phyloP scores from a whole-genome alignment of 164 flowering plant species.

The Santalum album region DNA sequence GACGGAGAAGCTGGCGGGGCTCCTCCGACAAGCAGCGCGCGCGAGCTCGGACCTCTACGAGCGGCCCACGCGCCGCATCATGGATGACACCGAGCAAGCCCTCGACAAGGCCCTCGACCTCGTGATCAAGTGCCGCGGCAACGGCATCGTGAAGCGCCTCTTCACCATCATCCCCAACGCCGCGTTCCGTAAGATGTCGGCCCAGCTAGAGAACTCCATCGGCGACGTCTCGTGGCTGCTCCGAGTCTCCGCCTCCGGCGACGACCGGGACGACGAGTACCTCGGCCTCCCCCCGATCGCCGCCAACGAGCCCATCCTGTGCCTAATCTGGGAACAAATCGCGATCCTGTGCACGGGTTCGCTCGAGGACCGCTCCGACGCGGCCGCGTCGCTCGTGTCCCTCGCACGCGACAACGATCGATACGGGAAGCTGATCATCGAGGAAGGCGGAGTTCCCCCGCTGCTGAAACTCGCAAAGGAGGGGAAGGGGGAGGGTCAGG shows the following conservation, averaged over 20 bases:
- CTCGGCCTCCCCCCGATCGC: conserved; percentile 89
- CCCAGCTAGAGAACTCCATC: conserved; percentile 72
- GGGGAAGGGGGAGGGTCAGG: conserved; percentile 67
- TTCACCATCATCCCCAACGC: conserved; percentile 79
- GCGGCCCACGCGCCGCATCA: conserved; percentile 78
- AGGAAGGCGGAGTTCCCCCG: conserved; percentile 73
- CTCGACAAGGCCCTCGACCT: conserved; percentile 65
- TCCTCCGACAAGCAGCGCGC: conserved; percentile 75
- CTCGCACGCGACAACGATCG: conserved; percentile 74
- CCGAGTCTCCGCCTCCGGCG: conserved; percentile 56
- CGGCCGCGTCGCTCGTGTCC: conserved; percentile 68
- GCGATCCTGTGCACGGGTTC: conserved; percentile 55
- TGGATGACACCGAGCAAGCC: conserved; percentile 73
- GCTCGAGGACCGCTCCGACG: conserved; percentile 55
- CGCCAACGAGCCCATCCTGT: conserved; percentile 77
- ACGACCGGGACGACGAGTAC: conserved; percentile 52
- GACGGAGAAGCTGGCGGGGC: conserved; percentile 57
- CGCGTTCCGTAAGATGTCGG: conserved; percentile 50
- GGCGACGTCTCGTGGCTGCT: conserved; percentile 88
- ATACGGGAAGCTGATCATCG: conserved; percentile 65
- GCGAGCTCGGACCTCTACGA: conserved; percentile 68
- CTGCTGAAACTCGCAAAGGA: conserved; percentile 64
- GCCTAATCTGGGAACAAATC: conserved; percentile 86
- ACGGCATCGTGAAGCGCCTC: conserved; percentile 45
- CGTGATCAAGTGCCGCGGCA: conserved; percentile 56